Evolutionary conservation across 2,329 filamentous ascomycete species (phyloP).

Genomic region (Aspergillus ustus): DNA sequence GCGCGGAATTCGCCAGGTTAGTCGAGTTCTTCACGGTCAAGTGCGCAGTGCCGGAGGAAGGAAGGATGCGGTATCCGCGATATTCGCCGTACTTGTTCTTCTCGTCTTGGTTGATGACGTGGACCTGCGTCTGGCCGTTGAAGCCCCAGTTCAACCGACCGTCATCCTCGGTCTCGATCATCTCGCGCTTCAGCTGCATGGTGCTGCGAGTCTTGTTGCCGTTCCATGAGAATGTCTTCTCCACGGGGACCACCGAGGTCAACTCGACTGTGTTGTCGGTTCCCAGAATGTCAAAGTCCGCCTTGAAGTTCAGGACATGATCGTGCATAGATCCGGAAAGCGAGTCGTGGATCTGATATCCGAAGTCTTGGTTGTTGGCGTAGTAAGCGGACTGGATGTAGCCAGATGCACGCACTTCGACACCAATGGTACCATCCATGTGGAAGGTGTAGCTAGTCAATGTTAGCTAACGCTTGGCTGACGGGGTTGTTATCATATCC

Average conservation of each 20-base stretch:
- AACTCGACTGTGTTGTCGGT: constrained; percentile 19
- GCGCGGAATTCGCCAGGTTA: constrained; percentile 17
- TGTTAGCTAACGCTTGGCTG: neutral
- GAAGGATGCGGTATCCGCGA: constrained; percentile 19
- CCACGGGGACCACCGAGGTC: constrained; percentile 16
- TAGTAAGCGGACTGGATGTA: constrained; percentile 22
- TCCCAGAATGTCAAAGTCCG: constrained; percentile 24
- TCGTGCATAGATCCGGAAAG: constrained; percentile 24
- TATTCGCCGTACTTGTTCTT: constrained; percentile 20
- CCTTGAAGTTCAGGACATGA: constrained; percentile 24
- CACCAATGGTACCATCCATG: constrained; percentile 20
- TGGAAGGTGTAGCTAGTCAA: constrained; percentile 19
- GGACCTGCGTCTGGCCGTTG: constrained; percentile 18
- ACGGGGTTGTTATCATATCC: neutral
- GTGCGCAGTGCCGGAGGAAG: constrained; percentile 12
- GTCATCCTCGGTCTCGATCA: constrained; percentile 12
- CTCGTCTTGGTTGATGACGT: constrained; percentile 20
- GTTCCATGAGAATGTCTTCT: constrained; percentile 21
- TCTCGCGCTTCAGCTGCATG: constrained; percentile 19
- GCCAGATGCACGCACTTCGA: constrained; percentile 19
- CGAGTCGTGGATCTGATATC: constrained; percentile 22
- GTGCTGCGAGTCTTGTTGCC: constrained; percentile 16
- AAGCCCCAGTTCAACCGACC: constrained; percentile 19
- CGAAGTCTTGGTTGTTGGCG: constrained; percentile 22
- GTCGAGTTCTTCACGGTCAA: constrained; percentile 17